Conservation (phyloP, 129 eudicot genomes). For the Flaveria linearis region DNA sequence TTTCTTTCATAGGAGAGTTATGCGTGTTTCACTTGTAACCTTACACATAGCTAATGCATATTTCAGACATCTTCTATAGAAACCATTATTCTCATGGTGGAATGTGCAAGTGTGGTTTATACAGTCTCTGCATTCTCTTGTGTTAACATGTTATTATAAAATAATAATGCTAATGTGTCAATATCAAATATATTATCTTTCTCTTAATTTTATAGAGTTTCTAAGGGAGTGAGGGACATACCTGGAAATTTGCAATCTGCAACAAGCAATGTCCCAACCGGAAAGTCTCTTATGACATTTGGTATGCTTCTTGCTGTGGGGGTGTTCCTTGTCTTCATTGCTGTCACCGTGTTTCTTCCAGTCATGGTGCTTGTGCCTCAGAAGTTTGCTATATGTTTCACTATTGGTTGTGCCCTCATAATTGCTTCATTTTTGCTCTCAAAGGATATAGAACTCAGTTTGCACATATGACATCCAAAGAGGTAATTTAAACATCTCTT, state of each 20-base stretch:
- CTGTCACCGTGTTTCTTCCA: constrained; percentile 91
- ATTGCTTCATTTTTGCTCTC: constrained; percentile 91
- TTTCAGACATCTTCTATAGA: background rate
- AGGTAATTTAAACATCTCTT: constrained; percentile 49
- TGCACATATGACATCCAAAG: constrained; percentile 85
- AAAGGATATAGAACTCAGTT: constrained; percentile 91
- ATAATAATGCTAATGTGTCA: background rate
- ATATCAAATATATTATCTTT: background rate
- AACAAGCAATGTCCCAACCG: constrained; percentile 76
- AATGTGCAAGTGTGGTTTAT: constrained; percentile 12
- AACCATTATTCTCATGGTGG: constrained; percentile 8
- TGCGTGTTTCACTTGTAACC: constrained; percentile 18
- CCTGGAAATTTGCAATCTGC: constrained; percentile 88
- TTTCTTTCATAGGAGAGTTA: background rate
- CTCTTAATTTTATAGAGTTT: constrained; percentile 48
- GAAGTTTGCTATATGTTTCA: constrained; percentile 89
- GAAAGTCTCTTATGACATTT: constrained; percentile 69
- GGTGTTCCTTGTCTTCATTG: constrained; percentile 79
- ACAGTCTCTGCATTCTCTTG: constrained; percentile 8
- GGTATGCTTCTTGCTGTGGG: constrained; percentile 80
- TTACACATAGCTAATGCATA: background rate
- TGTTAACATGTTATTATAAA: background rate
- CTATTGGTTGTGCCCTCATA: constrained; percentile 79
- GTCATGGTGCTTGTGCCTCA: constrained; percentile 97
- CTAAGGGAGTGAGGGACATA: constrained; percentile 82